Evolutionary conservation across 495 filamentous ascomycete genomes (phyloP), one percentile per base, ranked within the genome.

Genomic region (Lasiosphaeria ovina): DNA sequence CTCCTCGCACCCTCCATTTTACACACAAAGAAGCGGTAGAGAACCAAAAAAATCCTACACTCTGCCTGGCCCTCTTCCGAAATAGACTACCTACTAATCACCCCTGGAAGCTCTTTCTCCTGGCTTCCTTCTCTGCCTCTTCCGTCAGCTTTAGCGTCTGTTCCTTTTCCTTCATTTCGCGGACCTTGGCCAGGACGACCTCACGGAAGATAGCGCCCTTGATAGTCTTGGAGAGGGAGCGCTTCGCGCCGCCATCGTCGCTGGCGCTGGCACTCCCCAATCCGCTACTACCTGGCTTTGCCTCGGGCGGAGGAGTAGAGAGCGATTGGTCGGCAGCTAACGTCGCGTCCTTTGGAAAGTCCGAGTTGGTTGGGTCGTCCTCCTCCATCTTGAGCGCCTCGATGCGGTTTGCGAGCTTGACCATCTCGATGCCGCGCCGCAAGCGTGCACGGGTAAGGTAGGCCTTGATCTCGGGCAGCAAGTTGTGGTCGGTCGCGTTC

Each of bases 371-470:
- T 24, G 86, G 85, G 49, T 95, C 92, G 49, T 96, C 92, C 66
- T 96, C 94, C 74, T 94, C 89, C 83, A 97, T 92, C 79, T 91
- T 96, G 76, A 99, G 87, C 16, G 91, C 85, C 71, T 97, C 93
- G 77, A 99, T 99, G 63, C 95, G 91, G 79, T 98, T 98, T 62
- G 91, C 86, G 35, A 99, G 84, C 75, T 96, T 97, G 78, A 98
- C 91, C 72, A 96, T 87, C 75, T 98, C 93, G 77, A 99, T 96
- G 67, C 94, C 94, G 59, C 93, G 89, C 63, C 88, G 86, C 53
- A 99, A 87, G 55, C 92, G 90, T 31, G 93, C 89, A 66, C 90
- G 89, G 54, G 94, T 89, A 69, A 95, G 91, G 79, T 94, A 96
- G 35, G 94, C 89, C 72, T 88, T 89, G 82, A 99, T 95, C 73